phyloP scores from a whole-genome alignment of 116 monocot genomes.

The Zostera marina region DNA sequence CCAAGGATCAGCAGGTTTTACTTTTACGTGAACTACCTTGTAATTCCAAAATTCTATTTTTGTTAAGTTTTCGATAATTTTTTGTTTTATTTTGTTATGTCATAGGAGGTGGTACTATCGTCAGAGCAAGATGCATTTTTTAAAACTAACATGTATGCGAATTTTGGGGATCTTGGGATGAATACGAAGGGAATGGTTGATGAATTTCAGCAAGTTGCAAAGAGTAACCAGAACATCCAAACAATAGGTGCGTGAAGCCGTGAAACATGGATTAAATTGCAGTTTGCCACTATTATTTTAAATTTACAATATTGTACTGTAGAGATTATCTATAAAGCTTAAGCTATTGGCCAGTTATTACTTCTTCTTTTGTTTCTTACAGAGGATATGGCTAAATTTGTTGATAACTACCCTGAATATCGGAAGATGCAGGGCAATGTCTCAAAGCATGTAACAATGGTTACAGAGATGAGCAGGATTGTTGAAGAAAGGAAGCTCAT shows the following conservation, averaged over 20 bases:
- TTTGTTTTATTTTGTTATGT: constrained; percentile 5
- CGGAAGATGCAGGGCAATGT: constrained; percentile 99
- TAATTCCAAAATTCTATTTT: neutral
- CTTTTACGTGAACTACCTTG: constrained; percentile 2
- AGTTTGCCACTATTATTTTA: neutral
- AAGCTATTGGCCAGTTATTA: neutral
- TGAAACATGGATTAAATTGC: constrained; percentile 3
- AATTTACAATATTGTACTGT: too few relatives aligned
- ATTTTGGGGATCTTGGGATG: constrained; percentile 99
- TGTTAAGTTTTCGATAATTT: neutral
- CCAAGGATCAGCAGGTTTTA: constrained; percentile 83
- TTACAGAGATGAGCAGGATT: constrained; percentile 94
- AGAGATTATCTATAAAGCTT: too few relatives aligned
- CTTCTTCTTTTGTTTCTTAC: neutral
- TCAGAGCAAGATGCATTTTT: constrained; percentile 95
- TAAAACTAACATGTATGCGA: constrained; percentile 89
- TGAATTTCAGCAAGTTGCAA: constrained; percentile 97
- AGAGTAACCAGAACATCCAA: constrained; percentile 94
- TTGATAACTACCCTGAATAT: constrained; percentile 93
- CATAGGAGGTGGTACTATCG: constrained; percentile 88
- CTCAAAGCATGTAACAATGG: constrained; percentile 93
- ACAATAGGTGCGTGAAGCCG: too few relatives aligned
- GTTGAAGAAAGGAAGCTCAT: constrained; percentile 93
- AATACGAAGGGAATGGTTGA: constrained; percentile 98
- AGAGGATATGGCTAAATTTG: constrained; percentile 99